These are phyloP conservation scores for Sicyos edulis DNA, from an alignment of 306 rosid genomes.

Conservation along the genomic window DNA sequence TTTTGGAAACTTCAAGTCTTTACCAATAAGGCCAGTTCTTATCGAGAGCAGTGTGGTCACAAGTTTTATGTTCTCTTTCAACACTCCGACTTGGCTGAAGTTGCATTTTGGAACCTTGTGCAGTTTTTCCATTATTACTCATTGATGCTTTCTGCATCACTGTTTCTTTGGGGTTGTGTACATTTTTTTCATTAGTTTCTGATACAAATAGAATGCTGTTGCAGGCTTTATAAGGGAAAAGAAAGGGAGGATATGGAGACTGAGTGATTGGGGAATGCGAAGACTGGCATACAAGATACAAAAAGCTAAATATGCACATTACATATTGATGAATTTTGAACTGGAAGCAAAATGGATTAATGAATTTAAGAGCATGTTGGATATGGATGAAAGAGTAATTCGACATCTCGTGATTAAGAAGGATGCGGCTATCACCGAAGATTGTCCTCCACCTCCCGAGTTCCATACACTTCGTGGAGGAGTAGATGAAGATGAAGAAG, in stretches of 20 bases:
- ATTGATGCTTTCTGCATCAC: background rate
- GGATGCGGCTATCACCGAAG: constrained; percentile 77
- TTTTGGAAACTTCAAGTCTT: too few relatives aligned
- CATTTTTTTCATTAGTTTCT: constrained; percentile 21
- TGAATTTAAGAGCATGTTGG: constrained; percentile 76
- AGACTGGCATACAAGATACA: constrained; percentile 71
- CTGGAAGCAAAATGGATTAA: constrained; percentile 73
- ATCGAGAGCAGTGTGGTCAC: too few relatives aligned
- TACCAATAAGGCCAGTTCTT: too few relatives aligned
- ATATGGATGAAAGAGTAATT: constrained; percentile 81
- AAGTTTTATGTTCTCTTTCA: background rate
- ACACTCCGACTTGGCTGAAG: background rate
- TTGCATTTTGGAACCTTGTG: background rate
- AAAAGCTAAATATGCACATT: constrained; percentile 70
- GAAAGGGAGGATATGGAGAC: constrained; percentile 78
- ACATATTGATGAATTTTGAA: constrained; percentile 84
- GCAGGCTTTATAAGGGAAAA: constrained; percentile 85
- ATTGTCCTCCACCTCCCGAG: constrained; percentile 86
- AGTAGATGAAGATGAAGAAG: constrained; percentile 45
- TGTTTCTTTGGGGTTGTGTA: background rate
- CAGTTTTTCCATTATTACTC: background rate
- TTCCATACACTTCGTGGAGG: constrained; percentile 39
- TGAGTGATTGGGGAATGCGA: constrained; percentile 92
- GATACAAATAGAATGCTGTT: constrained; percentile 18
- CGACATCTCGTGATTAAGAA: constrained; percentile 78